phyloP scores from a whole-genome alignment of 1,284 basidiomycete species.

The Pterulicium gracile region DNA sequence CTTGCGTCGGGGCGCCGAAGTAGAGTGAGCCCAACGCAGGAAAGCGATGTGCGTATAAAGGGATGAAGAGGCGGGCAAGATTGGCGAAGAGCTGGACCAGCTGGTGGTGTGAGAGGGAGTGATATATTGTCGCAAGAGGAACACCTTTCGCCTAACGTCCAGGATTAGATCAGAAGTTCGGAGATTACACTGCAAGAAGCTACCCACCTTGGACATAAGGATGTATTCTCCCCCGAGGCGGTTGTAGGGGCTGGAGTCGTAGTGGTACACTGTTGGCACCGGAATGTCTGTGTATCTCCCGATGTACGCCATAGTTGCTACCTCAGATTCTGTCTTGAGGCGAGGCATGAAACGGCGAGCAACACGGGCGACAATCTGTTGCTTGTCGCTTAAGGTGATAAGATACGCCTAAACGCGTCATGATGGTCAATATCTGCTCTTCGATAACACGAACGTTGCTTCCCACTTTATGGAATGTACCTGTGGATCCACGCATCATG shows the following conservation, averaged over 20 bases:
- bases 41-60: conserved; percentile 68
- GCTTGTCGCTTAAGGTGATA: conserved; percentile 48
- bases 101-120: conserved; percentile 49
- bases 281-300: conserved; percentile 57
- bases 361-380: conserved; percentile 61
- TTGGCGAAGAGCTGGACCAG: conserved; percentile 55
- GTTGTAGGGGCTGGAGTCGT: conserved; percentile 74
- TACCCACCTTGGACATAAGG: conserved; percentile 65
- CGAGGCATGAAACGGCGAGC: conserved; percentile 75
- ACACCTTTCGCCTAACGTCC: conserved; percentile 51
- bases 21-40: conserved; percentile 63
- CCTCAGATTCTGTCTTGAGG: conserved; percentile 73
- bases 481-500: conserved; percentile 24
- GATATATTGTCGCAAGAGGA: conserved; percentile 55
- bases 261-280: conserved; percentile 61
- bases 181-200: not conserved
- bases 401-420: conserved; percentile 57
- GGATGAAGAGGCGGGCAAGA: conserved; percentile 52
- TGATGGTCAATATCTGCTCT: conserved; percentile 5
- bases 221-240: conserved; percentile 75
- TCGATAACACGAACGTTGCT: not conserved
- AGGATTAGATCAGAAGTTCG: not conserved
- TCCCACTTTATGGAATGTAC: conserved; percentile 62
- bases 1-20: conserved; percentile 33
- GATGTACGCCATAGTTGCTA: conserved; percentile 70